phyloP scores from a whole-genome alignment of 2,329 filamentous ascomycete genomes.

The Monosporascus sp. region DNA sequence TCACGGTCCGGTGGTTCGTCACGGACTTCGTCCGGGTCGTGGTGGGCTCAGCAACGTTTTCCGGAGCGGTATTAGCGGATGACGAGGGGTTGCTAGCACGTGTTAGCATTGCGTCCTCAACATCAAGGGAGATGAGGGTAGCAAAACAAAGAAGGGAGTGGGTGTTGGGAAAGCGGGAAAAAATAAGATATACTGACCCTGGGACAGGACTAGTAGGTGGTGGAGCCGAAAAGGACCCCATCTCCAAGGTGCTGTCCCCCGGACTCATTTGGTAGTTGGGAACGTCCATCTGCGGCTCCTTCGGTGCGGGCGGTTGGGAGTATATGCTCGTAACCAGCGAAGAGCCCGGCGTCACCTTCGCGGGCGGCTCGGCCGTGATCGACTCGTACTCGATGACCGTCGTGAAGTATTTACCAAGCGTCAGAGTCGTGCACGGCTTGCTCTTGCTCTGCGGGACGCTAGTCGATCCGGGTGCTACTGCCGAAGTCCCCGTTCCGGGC shows the following conservation, averaged over 20 bases:
- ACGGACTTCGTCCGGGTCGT: conserved; percentile 12
- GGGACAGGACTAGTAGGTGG: conserved; percentile 5
- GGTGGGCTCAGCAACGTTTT: neutral
- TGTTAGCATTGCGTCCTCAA: neutral
- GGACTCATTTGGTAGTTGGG: conserved; percentile 23
- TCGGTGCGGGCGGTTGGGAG: conserved; percentile 4
- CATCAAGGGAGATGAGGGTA: neutral
- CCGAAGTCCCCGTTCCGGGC: conserved; percentile 9
- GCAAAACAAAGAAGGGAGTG: neutral
- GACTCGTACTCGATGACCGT: conserved; percentile 20
- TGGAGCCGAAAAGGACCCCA: conserved; percentile 3
- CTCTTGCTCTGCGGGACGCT: conserved; percentile 5
- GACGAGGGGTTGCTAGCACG: neutral
- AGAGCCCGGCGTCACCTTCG: conserved; percentile 12
- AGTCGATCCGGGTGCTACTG: conserved; percentile 2
- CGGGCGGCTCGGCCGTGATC: conserved; percentile 10
- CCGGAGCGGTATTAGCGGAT: neutral
- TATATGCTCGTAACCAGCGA: conserved; percentile 10
- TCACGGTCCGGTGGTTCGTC: conserved; percentile 10
- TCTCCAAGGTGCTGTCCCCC: conserved; percentile 12
- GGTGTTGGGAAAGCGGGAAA: neutral
- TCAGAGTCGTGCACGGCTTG: conserved; percentile 18
- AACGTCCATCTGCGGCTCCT: conserved; percentile 11
- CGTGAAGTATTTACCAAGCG: conserved; percentile 21
- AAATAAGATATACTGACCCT: conserved; percentile 13